Base-by-base conservation (phyloP, 805 yeast genomes). In the Teunomyces panamensis region DNA sequence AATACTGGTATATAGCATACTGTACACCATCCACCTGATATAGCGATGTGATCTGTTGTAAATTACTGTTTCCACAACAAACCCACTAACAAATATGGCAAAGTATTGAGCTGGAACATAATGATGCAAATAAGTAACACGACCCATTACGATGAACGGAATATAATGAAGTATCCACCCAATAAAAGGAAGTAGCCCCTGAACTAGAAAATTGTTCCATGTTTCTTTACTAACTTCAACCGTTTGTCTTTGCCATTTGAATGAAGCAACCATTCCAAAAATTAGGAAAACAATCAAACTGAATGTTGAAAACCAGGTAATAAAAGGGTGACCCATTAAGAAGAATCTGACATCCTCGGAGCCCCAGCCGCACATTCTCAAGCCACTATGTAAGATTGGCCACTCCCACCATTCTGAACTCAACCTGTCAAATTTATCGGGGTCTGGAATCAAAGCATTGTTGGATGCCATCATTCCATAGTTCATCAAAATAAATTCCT, bases 371-470 rank as follows among this genome's bases (percentile, higher is more conserved):
- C 90, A 81, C 85, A 87, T 85, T 54, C 94, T 76, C 52, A 87
- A 74, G 41, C 95, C 95, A 32, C 77, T 77, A 57, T 75, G 68
- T 48, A 80, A 69, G 9, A 83, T 65, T 32, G 94, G 92, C 95
- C 95, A 87, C 71, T 87, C 84, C 92, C 94, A 88, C 73, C 89
- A 86, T 29, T 72, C 56, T 11, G 89, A 83, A 3, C 92, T 88
- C 53, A 87, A 77, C 47, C 77, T 83, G 58, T 87, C 95, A 51
- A 67, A 70, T 59, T 85, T 84, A 56, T 87, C 88, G 9, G 72
- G 69, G 60, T 87, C 95, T 0, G 94, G 92, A 11, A 86, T 80
- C 46, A 87, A 74, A 8, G 94, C 95, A 62, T 86, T 87, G 68
- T 87, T 87, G 17, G 90, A 80, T 10, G 91, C 87, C 83, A 84